Conservation (phyloP, 2,329 filamentous ascomycete species). For the Esteya vermicola region DNA sequence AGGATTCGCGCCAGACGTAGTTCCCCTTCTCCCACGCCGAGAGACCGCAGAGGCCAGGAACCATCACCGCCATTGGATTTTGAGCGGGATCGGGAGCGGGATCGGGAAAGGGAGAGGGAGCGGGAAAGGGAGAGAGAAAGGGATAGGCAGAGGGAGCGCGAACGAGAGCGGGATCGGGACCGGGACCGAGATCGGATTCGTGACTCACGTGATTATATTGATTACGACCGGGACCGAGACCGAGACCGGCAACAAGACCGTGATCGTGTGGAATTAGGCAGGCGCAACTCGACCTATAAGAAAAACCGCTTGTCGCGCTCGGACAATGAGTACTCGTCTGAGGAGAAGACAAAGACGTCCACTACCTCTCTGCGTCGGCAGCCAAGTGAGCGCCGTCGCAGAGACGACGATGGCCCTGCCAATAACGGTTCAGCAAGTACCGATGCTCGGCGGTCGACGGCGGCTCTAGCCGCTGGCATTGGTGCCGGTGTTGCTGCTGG, state of each 20-base stretch:
- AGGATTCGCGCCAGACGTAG: slow-evolving; percentile 6
- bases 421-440: not conserved
- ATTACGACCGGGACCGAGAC: not conserved
- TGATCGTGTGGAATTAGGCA: not conserved
- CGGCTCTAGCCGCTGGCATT: no score
- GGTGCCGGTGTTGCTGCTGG: no score
- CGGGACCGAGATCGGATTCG: slow-evolving; percentile 4
- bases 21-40: slow-evolving; percentile 11
- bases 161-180: not conserved
- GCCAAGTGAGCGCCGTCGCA: slow-evolving; percentile 1
- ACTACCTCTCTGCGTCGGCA: not conserved
- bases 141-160: slow-evolving; percentile 4
- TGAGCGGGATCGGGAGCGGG: slow-evolving; percentile 1
- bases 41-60: slow-evolving; percentile 14
- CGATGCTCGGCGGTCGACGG: not conserved
- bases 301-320: not conserved
- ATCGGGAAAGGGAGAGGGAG: slow-evolving; percentile 1
- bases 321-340: not conserved
- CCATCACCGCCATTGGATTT: not conserved
- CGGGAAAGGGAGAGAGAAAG: slow-evolving; percentile 3
- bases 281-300: not conserved
- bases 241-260: slow-evolving; percentile 2
- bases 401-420: not conserved
- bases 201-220: not conserved
- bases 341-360: not conserved